A percentile compares a stretch with the other conserved stretches of the same genome.
Evolutionary conservation across 345 rosid species (phyloP).

Genomic region (Eucalyptus cloeziana): DNA sequence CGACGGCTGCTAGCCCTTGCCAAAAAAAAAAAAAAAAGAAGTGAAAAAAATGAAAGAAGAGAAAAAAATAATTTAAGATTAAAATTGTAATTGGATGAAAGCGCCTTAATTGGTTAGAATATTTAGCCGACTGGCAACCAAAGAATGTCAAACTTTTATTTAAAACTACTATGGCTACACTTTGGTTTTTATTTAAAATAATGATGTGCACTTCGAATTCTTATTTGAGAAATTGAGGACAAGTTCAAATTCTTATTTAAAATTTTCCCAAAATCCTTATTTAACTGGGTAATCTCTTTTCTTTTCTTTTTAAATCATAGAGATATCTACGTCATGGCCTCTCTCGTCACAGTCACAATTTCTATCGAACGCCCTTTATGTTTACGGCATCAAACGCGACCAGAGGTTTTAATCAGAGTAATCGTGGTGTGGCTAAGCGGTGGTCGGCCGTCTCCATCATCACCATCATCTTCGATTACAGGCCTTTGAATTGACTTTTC

Average conservation of each 20-base stretch:
- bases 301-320: neutral
- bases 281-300: neutral
- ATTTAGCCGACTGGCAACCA: rapidly evolving
- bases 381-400: neutral
- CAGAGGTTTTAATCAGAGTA: rapidly evolving
- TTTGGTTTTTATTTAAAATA: too few relatives aligned
- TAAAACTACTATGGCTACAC: too few relatives aligned
- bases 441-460: neutral
- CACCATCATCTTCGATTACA: neutral
- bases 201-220: rapidly evolving
- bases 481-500: neutral
- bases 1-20: rapidly evolving
- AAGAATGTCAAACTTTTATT: rapidly evolving
- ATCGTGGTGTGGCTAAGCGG: neutral
- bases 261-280: neutral
- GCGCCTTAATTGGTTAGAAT: rapidly evolving
- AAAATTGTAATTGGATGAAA: rapidly evolving
- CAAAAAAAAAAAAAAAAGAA: too few relatives aligned
- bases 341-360: neutral
- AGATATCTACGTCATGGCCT: neutral
- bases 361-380: neutral
- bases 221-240: too few relatives aligned
- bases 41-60: too few relatives aligned
- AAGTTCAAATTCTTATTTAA: too few relatives aligned
- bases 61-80: too few relatives aligned